Base-by-base conservation (phyloP, 2,329 filamentous ascomycete genomes). In the Karstenula rhodostoma region DNA sequence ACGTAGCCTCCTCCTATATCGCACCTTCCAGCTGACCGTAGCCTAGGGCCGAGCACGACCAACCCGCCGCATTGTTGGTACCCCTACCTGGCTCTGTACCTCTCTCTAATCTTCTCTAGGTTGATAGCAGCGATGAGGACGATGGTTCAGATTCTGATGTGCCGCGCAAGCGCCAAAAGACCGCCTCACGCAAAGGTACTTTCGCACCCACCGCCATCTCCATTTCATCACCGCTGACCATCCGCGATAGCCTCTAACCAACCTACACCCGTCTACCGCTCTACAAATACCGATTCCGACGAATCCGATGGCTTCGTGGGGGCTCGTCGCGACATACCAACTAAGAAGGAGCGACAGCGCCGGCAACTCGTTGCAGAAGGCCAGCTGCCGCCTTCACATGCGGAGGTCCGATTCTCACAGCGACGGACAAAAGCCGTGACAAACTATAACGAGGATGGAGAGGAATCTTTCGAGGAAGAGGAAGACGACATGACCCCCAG, bases 401-500 rank as follows among this genome's bases (percentile, higher is more conserved):
- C 87, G 59, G 94, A 97, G 80, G 92, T 97, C 73, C 90, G 94
- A 66, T 97, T 96, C 86, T 97, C 94, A 7, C 95, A 90, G 56
- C 87, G 94, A 61, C 90, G 92, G 64, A 92, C 93, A 56, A 91
- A 91, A 15, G 92, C 92, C 74, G 82, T 90, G 50, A 85, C 86
- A 5, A 90, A 85, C 62, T 90, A 90, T 73, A 89, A 90, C 63
- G 88, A 90, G 71, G 88, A 90, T 61, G 87, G 87, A 59, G 81
- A 84, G 56, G 84, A 87, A 60, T 82, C 86, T 58, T 81, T 83
- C 59, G 81, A 81, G 44, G 85, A 87, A 80, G 76, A 82, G 7
- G 89, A 90, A 46, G 85, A 86, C 6, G 83, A 91, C 50, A 78
- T 85, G 68, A 89, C 88, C 1, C 88, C 90, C 4, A 88, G 86